phyloP scores from a whole-genome alignment of 2,329 filamentous ascomycete genomes.

The Akanthomyces uredinophilus region DNA sequence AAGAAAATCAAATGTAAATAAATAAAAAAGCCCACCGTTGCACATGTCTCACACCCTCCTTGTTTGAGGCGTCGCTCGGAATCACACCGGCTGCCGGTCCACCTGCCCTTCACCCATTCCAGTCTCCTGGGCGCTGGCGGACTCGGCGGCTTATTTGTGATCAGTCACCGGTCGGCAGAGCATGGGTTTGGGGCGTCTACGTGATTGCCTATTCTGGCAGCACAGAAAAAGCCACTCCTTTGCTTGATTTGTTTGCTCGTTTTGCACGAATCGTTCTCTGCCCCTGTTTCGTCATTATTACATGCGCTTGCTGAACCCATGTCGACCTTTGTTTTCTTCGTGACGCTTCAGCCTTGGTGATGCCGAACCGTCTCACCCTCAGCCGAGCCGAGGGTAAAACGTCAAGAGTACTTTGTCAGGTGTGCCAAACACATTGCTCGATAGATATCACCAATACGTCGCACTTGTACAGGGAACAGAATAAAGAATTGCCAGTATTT shows the following conservation, averaged over 20 bases:
- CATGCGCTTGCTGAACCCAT: no score
- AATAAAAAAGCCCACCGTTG: background rate
- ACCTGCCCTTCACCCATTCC: background rate
- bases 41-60: background rate
- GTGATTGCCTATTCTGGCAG: background rate
- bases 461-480: no score
- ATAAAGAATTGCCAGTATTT: no score
- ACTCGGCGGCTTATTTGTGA: background rate
- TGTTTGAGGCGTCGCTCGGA: no score
- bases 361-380: background rate
- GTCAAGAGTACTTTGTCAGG: no score
- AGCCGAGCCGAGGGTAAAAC: no score
- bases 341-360: background rate
- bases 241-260: background rate
- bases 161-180: background rate
- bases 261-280: background rate
- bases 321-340: no score
- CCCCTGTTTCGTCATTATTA: background rate
- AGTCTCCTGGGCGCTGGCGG: background rate
- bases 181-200: background rate
- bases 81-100: no score
- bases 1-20: background rate
- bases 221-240: background rate
- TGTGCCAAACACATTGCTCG: no score
- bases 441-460: no score